phyloP scores from a whole-genome alignment of 495 filamentous ascomycete species.

The Arthonia radiata region DNA sequence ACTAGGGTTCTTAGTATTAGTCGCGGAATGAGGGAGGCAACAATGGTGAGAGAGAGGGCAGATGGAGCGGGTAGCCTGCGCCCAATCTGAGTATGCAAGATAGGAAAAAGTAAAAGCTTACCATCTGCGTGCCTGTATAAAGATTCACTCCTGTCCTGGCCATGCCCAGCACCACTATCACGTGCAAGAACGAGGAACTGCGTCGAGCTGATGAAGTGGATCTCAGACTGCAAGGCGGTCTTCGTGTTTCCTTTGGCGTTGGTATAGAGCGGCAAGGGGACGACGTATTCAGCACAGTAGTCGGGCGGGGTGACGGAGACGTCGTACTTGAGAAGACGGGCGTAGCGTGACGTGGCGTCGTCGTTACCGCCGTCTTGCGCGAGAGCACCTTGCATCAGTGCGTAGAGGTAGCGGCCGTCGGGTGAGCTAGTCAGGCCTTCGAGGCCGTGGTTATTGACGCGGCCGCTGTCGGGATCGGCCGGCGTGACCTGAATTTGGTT shows the following conservation, averaged over 20 bases:
- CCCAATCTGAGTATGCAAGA: no score
- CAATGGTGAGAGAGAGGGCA: no score
- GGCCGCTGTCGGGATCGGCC: conserved; percentile 33
- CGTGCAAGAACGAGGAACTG: conserved; percentile 49
- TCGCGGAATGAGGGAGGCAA: no score
- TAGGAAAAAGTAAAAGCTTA: no score
- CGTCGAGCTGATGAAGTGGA: conserved; percentile 34
- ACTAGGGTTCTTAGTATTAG: no score
- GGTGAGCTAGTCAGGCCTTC: conserved; percentile 42
- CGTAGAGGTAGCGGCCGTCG: conserved; percentile 40
- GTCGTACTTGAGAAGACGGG: conserved; percentile 39
- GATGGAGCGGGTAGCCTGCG: no score
- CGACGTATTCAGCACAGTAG: conserved; percentile 40
- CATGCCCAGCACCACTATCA: conserved; percentile 36
- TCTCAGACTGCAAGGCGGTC: conserved; percentile 48
- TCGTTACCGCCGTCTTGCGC: conserved; percentile 32
- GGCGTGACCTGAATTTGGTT: no score
- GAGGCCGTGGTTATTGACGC: conserved; percentile 56
- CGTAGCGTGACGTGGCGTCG: conserved; percentile 26
- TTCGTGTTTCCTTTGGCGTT: conserved; percentile 16
- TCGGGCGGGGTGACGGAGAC: conserved; percentile 15
- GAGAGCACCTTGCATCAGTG: conserved; percentile 41
- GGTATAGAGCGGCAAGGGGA: conserved; percentile 35
- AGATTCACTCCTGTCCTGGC: conserved; percentile 23
- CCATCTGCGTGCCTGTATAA: conserved; percentile 51